A percentile compares a stretch with the other conserved stretches of the same genome.
These are phyloP conservation scores for Suillus hirtellus DNA, from an alignment of 768 basidiomycete species.

Conservation along the genomic window DNA sequence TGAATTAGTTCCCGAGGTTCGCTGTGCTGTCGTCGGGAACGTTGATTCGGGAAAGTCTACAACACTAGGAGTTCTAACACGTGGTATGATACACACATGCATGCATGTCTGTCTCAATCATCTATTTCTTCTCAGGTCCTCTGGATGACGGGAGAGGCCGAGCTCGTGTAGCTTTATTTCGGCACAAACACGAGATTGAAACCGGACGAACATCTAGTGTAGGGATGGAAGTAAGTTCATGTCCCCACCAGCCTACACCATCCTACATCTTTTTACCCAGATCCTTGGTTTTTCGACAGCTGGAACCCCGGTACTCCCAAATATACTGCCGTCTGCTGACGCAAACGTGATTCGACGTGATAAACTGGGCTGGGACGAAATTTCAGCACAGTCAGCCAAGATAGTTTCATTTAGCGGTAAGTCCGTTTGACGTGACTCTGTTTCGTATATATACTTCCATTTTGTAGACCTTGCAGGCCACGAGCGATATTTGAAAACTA, in stretches of 20 bases:
- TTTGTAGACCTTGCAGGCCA: conserved; percentile 88
- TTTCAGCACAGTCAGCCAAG: conserved; percentile 84
- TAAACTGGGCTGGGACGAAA: conserved; percentile 95
- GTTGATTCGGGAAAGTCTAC: conserved; percentile 95
- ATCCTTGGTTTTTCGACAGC: conserved; percentile 85
- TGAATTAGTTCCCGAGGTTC: conserved; percentile 83
- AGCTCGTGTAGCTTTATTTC: conserved; percentile 85
- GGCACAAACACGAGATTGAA: conserved; percentile 98
- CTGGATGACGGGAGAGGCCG: conserved; percentile 82
- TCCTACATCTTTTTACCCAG: conserved; percentile 36
- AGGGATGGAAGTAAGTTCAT: conserved; percentile 84
- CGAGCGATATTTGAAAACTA: conserved; percentile 90
- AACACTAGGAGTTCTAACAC: conserved; percentile 91
- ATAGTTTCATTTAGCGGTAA: conserved; percentile 90
- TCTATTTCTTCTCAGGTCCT: conserved; percentile 45
- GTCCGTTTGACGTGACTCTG: conserved; percentile 13
- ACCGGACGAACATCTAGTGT: conserved; percentile 94
- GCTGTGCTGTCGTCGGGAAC: conserved; percentile 95
- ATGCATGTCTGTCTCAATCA: conserved; percentile 19
- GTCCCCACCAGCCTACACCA: background rate
- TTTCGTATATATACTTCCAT: background rate
- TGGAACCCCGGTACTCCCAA: conserved; percentile 79
- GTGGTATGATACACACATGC: conserved; percentile 50
- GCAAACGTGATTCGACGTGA: conserved; percentile 72
- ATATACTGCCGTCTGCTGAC: conserved; percentile 54